Evolutionary conservation across 2,329 filamentous ascomycete species (phyloP), one percentile per base, ranked within the genome.

Genomic region (Periconia digitata): DNA sequence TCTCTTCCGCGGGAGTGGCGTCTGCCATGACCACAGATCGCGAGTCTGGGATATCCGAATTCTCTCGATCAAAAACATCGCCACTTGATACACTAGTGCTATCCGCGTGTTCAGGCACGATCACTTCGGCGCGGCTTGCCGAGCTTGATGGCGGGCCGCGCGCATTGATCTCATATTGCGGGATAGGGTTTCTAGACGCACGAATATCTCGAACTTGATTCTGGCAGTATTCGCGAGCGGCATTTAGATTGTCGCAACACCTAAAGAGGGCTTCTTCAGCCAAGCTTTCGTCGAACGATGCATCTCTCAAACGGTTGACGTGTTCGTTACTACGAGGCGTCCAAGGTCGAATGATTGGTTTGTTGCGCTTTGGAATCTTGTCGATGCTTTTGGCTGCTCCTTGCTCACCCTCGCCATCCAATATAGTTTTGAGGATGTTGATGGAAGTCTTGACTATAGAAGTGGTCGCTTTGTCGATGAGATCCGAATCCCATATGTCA

Each of bases 181-280:
- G 87, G 12, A 92, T 82, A 3, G 86, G 85, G 54, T 89, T 83
- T 35, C 87, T 80, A 6, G 78, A 73, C 20, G 85, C 82, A 44
- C 81, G 78, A 44, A 81, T 70, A 37, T 83, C 78, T 46, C 79
- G 76, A 40, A 71, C 74, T 50, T 88, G 82, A 13, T 85, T 82
- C 47, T 76, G 77, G 64, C 89, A 94, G 67, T 97, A 97, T 47
- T 94, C 88, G 27, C 78, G 76, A 6, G 90, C 85, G 21, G 77
- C 73, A 2, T 74, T 67, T 4, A 72, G 60, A 44, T 81, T 80
- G 47, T 90, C 89, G 62, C 90, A 87, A 60, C 89, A 89, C 46
- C 92, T 85, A 68, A 90, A 96, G 0, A 94, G 74, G 23, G 89
- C 91, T 71, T 97, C 92, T 24, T 82, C 79, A 6, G 82, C 86